Percentiles rank a stretch among this genome's conserved stretches.
These are phyloP conservation scores for Solanum virginianum DNA, from an alignment of 257 asterid genomes.

Conservation along the genomic window DNA sequence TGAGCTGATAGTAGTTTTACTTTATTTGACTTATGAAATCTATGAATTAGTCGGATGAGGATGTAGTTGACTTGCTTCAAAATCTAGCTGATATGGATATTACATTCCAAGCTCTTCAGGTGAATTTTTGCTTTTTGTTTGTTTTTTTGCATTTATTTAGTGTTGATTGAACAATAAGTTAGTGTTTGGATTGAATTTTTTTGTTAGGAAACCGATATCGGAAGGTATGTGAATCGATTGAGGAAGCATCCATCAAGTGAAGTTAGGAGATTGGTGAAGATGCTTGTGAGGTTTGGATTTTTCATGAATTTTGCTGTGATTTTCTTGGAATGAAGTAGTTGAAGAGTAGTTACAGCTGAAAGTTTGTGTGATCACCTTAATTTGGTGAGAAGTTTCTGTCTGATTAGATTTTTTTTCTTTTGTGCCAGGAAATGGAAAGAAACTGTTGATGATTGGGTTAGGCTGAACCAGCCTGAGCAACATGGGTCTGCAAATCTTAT, in stretches of 20 bases:
- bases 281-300: constrained; percentile 62
- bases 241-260: constrained; percentile 74
- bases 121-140: neutral
- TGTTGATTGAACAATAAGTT: neutral
- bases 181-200: neutral
- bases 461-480: constrained; percentile 52
- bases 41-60: constrained; percentile 54
- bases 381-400: neutral
- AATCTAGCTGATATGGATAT: constrained; percentile 81
- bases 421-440: constrained; percentile 82
- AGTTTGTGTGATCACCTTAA: neutral
- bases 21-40: neutral
- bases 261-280: constrained; percentile 79
- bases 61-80: constrained; percentile 63
- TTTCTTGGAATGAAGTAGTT: neutral
- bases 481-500: constrained; percentile 32
- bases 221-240: constrained; percentile 75
- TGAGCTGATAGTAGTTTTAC: neutral
- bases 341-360: neutral
- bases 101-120: constrained; percentile 75
- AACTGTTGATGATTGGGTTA: constrained; percentile 91
- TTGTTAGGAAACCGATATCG: constrained; percentile 74
- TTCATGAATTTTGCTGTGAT: neutral
- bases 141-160: neutral
- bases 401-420: neutral